Evolutionary conservation across 495 filamentous ascomycete genomes (phyloP).

Genomic region (Annulohypoxylon moriforme): DNA sequence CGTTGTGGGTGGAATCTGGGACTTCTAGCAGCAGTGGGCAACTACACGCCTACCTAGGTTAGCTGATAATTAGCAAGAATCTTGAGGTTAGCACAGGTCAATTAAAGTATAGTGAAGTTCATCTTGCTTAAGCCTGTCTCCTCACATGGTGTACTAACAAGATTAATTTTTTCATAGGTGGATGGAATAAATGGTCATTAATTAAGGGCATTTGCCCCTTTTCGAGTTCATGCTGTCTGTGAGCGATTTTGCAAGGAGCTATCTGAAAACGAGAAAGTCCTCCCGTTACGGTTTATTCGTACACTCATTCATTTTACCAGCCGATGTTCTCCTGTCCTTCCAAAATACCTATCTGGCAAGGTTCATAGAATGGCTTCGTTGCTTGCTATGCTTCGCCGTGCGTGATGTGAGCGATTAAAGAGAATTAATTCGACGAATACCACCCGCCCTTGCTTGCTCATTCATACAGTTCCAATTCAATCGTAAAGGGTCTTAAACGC

Average conservation of each 20-base stretch:
- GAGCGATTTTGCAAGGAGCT: neutral
- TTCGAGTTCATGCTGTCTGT: neutral
- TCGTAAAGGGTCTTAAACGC: neutral
- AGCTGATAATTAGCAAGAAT: neutral
- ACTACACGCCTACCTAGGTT: too few species aligned
- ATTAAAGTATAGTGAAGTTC: neutral
- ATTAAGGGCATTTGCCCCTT: neutral
- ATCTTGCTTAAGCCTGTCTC: neutral
- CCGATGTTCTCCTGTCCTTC: neutral
- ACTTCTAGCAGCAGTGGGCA: neutral
- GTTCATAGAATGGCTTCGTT: neutral
- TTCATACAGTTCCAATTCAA: neutral
- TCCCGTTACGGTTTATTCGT: neutral
- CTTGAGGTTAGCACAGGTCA: neutral
- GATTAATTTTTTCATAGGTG: neutral
- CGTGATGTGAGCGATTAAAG: neutral
- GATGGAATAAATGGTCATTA: neutral
- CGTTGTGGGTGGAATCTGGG: neutral
- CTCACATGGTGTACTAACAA: slow-evolving; percentile 2
- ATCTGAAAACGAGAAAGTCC: neutral
- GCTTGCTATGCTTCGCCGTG: neutral
- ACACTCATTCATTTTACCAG: neutral
- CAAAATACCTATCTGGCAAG: neutral
- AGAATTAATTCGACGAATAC: neutral
- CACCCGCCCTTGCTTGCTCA: neutral